Percentiles rank a stretch among this genome's conserved stretches.
These are phyloP conservation scores for Penicillium diatomitis DNA, from an alignment of 495 filamentous ascomycete species.

Conservation along the genomic window DNA sequence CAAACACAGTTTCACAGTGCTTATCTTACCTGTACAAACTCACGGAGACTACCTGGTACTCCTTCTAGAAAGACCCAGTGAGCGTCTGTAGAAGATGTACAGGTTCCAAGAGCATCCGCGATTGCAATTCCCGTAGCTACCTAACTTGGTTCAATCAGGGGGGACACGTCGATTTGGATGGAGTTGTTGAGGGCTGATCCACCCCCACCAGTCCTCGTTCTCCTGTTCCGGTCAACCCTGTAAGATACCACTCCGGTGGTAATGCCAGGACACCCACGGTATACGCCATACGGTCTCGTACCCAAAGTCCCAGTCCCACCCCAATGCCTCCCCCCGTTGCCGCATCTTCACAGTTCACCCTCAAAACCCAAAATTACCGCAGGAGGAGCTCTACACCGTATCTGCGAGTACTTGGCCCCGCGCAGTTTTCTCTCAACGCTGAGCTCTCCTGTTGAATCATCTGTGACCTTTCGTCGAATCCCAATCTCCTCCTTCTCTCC, in stretches of 20 bases:
- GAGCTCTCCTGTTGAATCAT: conserved; percentile 8
- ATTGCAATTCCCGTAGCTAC: no score
- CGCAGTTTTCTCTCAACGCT: conserved; percentile 18
- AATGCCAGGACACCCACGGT: neutral
- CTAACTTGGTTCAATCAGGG: no score
- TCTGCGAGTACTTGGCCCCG: conserved; percentile 24
- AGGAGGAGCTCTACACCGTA: conserved; percentile 27
- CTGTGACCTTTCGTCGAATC: conserved; percentile 9
- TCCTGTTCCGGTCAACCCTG: neutral
- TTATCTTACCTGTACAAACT: no score
- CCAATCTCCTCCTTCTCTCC: conserved; percentile 11
- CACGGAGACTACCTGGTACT: no score
- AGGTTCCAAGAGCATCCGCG: no score
- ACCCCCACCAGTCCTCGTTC: neutral
- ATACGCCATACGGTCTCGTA: neutral
- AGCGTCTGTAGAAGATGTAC: no score
- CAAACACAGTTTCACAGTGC: no score
- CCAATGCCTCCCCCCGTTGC: no score
- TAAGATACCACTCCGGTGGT: neutral
- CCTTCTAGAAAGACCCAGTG: no score
- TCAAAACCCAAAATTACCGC: neutral
- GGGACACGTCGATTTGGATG: neutral
- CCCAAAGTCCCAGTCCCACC: neutral
- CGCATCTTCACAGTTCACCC: neutral
- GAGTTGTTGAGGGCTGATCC: conserved; percentile 16